These are phyloP conservation scores for Trichoderma simmonsii DNA, from an alignment of 2,329 filamentous ascomycete genomes.

Conservation along the genomic window DNA sequence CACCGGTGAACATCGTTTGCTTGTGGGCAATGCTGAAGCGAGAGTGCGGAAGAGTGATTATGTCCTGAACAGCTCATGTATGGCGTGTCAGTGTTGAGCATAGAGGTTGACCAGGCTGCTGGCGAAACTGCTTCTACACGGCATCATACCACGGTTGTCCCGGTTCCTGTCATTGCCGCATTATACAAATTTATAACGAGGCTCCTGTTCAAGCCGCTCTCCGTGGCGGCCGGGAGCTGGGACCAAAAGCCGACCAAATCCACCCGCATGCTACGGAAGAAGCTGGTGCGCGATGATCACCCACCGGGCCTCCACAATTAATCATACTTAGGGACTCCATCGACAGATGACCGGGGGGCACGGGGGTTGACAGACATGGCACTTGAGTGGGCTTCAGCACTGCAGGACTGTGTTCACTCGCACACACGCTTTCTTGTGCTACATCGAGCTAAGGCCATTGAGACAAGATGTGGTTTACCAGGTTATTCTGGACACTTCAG, in stretches of 20 bases:
- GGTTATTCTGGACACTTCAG: not conserved
- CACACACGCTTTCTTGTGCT: not conserved
- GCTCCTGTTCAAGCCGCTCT: not conserved
- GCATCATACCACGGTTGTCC: not conserved
- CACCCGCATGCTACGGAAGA: not conserved
- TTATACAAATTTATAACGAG: not conserved
- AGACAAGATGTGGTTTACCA: not conserved
- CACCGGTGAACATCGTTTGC: not conserved
- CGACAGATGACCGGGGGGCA: not conserved
- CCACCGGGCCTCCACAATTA: conserved; percentile 6
- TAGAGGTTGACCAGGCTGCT: not conserved
- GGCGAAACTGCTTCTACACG: not conserved
- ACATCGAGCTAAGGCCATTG: not conserved
- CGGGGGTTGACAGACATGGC: not conserved
- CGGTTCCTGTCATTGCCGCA: not conserved
- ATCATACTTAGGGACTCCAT: not conserved
- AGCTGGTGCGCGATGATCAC: not conserved
- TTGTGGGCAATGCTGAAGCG: not conserved
- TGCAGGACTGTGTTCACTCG: not conserved
- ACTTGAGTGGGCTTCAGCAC: not conserved
- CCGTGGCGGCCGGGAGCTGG: not conserved
- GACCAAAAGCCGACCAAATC: not conserved
- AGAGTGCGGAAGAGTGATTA: not conserved
- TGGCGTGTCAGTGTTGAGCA: not conserved
- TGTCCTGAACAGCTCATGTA: not conserved